Base-by-base conservation (phyloP, 345 rosid species). In the Reutealis trisperma region DNA sequence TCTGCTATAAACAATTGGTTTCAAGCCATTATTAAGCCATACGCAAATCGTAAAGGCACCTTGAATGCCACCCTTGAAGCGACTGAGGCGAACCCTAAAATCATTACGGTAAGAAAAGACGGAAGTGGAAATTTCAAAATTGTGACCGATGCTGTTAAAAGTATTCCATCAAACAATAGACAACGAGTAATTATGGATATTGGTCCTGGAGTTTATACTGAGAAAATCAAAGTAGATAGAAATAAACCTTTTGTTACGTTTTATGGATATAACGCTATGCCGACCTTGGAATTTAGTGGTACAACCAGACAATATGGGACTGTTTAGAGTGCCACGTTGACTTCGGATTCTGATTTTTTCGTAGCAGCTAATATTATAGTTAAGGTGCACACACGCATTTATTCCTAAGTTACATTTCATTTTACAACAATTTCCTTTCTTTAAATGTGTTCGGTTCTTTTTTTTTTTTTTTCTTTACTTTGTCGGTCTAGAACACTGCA, bases 71-170 rank as follows among this genome's bases (percentile, higher is more conserved):
- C 76, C 69, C 89, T 90, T 0, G 80, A 11, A 10, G 84, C 79
- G 0, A 91, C 93, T 0, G 94, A 90, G 74, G 82, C 84, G 9
- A 8, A 18, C 0, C 64, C 72, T 37, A 86, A 51, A 64, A 63
- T 72, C n/a, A 86, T 90, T 66, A 86, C 25, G 82, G 91, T 91
- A 4, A 32, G 55, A 1, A 27, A 81, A 62, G 87, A 83, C 49
- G 92, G 93, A 25, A 81, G 80, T 11, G 91, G 91, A 8, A 76
- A 87, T 3, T 87, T 85, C 82, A 80, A 75, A 62, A 90, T 83
- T 1, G 37, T 92, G 63, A 76, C 68, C 6, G 91, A 81, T 11
- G 45, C 45, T 42, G 2, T 42, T 32, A 74, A 74, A 8, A 86
- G 86, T 61, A 66, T 91, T 8, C 45, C 45, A 42, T 5, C 45